Percentiles rank a stretch among this genome's conserved stretches.
Evolutionary conservation across 1,284 basidiomycete species (phyloP).

Genomic region (Marasmius oreades): DNA sequence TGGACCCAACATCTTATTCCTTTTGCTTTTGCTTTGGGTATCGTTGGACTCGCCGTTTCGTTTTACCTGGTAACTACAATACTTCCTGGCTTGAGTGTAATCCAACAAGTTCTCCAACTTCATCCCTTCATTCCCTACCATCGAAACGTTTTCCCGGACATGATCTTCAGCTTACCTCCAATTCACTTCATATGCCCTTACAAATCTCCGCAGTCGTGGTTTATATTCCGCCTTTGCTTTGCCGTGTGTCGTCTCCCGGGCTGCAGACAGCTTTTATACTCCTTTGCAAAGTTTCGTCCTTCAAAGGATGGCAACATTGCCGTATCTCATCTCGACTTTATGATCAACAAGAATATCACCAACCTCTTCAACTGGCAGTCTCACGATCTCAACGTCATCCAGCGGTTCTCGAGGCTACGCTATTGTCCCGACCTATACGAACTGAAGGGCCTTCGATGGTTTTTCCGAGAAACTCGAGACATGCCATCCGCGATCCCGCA

Average conservation of each 20-base stretch:
- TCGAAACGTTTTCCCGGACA: not conserved
- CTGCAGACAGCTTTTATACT: not conserved
- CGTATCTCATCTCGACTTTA: not conserved
- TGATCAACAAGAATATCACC: not conserved
- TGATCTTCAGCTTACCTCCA: not conserved
- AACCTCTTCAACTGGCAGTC: not conserved
- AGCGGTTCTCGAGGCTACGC: not conserved
- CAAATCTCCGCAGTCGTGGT: not conserved
- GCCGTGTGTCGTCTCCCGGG: not conserved
- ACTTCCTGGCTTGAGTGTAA: not conserved
- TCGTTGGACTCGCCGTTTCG: not conserved
- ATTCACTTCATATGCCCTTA: not conserved
- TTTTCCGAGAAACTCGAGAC: not conserved
- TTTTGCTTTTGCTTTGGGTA: not conserved
- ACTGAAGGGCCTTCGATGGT: not conserved
- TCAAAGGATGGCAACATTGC: no score
- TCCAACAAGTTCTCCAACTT: no score
- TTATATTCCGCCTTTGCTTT: not conserved
- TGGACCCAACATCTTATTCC: constrained; percentile 2
- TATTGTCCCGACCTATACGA: not conserved
- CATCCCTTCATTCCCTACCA: not conserved
- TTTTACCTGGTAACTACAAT: constrained; percentile 1
- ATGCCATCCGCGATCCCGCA: not conserved
- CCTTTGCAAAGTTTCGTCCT: not conserved
- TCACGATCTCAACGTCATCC: not conserved